Base-by-base conservation (phyloP, 495 filamentous ascomycete species). In the Symbiotaphrina buchneri region DNA sequence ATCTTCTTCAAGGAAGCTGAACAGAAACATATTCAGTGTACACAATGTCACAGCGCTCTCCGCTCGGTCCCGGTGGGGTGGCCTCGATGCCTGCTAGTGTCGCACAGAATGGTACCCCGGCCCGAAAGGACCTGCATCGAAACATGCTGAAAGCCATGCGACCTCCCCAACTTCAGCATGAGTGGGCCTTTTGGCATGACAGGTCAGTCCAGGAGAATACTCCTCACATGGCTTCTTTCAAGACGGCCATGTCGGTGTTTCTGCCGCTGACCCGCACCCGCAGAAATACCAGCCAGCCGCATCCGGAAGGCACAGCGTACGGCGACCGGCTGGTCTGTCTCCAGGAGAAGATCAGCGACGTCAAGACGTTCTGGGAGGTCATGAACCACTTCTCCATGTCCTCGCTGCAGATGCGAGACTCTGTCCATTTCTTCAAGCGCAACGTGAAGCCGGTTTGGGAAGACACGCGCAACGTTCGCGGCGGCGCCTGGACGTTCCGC, bases 381-480 rank as follows among this genome's bases (percentile, higher is more conserved):
- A 71, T 74, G 55, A 92, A 93, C 54, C 87, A 91, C 51, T 82
- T 77, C 31, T 74, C 78, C 10, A 63, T 83, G 34, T 54, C 71
- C 14, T 63, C 63, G 42, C 65, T 93, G 50, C 70, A 72, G 34
- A 65, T 82, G 47, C 67, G 75, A 25, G 80, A 92, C 50, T 73
- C 68, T 11, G 65, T 90, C 27, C 85, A 91, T 46, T 62, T 93
- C 35, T 92, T 92, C 61, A 84, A 90, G 45, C 60, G 71, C 33
- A 77, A 77, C 19, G 78, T 87, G 38, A 66, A 71, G 43, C 83
- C 83, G 11, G 60, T 90, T 30, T 92, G 83, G 82, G 83, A 93
- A 51, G 83, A 93, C 46, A 65, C 74, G 21, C 64, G 83, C 28
- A 92, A 92, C 49, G 52, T 69, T 27, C 56, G 65, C 17, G 83